Evolutionary conservation across 2,329 filamentous ascomycete species (phyloP).

Genomic region (Trichoderma harzianum): DNA sequence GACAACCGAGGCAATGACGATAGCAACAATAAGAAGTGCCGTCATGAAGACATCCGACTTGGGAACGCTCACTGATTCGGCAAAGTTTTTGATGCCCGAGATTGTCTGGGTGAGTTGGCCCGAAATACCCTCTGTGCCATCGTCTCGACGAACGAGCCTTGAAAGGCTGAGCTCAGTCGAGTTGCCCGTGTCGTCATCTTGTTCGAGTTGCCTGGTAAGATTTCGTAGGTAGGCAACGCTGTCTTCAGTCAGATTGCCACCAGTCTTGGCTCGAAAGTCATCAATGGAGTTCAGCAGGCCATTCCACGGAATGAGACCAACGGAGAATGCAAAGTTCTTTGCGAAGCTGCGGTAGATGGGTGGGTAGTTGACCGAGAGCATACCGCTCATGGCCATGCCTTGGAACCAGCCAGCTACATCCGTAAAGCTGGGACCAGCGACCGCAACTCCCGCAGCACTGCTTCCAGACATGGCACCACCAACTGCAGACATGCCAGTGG

Average conservation of each 20-base stretch:
- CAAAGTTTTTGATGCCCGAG: slow-evolving; percentile 74
- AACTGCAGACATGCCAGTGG: slow-evolving; percentile 69
- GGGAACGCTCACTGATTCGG: slow-evolving; percentile 80
- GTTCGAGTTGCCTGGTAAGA: slow-evolving; percentile 67
- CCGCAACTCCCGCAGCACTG: slow-evolving; percentile 54
- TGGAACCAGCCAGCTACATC: slow-evolving; percentile 91
- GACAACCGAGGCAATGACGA: slow-evolving; percentile 77
- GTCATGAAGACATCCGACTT: slow-evolving; percentile 95
- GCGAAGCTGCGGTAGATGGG: slow-evolving; percentile 83
- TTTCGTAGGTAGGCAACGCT: slow-evolving; percentile 74
- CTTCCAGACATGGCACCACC: slow-evolving; percentile 51
- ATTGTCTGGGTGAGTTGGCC: slow-evolving; percentile 47
- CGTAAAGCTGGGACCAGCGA: slow-evolving; percentile 76
- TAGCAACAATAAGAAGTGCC: slow-evolving; percentile 81
- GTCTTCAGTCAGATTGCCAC: slow-evolving; percentile 80
- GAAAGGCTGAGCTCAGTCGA: slow-evolving; percentile 39
- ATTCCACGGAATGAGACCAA: slow-evolving; percentile 79
- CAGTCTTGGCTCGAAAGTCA: slow-evolving; percentile 72
- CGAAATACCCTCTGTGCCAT: slow-evolving; percentile 40
- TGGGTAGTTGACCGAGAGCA: slow-evolving; percentile 89
- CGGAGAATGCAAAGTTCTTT: slow-evolving; percentile 91
- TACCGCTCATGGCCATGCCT: slow-evolving; percentile 90
- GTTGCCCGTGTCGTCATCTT: slow-evolving; percentile 42
- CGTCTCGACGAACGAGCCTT: slow-evolving; percentile 51
- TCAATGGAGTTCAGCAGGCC: slow-evolving; percentile 79